phyloP scores from a whole-genome alignment of 805 yeast species.

The Monosporozyma unispora region DNA sequence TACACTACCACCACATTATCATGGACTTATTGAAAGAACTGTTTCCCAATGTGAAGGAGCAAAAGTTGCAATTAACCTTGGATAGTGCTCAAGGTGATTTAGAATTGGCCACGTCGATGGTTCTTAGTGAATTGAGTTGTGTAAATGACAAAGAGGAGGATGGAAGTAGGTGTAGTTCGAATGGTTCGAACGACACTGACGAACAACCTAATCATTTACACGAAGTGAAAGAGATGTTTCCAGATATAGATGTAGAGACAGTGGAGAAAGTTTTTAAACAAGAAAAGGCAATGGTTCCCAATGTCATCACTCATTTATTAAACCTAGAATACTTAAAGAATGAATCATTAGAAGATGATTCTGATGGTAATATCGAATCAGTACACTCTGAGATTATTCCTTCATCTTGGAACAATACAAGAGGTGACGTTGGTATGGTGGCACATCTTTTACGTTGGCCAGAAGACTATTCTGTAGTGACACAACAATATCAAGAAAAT shows the following conservation, averaged over 20 bases:
- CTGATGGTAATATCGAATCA: constrained; percentile 9
- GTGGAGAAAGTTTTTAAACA: constrained; percentile 28
- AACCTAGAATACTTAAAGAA: constrained; percentile 11
- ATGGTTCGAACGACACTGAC: not conserved
- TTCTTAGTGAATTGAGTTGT: constrained; percentile 16
- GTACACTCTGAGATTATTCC: constrained; percentile 11
- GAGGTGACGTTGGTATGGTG: constrained; percentile 1
- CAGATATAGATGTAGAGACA: constrained; percentile 28
- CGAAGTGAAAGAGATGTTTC: constrained; percentile 38
- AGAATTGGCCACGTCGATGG: constrained; percentile 17
- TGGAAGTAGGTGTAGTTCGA: not conserved
- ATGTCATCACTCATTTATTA: constrained; percentile 3
- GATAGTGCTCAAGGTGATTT: constrained; percentile 15
- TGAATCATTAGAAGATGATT: constrained; percentile 8
- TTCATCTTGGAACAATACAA: not conserved
- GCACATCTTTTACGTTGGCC: constrained; percentile 15
- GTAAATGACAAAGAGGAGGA: not conserved
- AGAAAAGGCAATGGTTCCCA: not conserved
- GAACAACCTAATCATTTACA: not conserved
- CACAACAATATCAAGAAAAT: constrained; percentile 25
- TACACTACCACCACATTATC: not conserved
- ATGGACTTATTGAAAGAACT: constrained; percentile 8
- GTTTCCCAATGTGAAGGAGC: constrained; percentile 17
- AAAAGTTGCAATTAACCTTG: constrained; percentile 11
- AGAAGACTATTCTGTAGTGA: constrained; percentile 12